Base-by-base conservation (phyloP, 495 filamentous ascomycete genomes). In the Hypoxylon perforatum region DNA sequence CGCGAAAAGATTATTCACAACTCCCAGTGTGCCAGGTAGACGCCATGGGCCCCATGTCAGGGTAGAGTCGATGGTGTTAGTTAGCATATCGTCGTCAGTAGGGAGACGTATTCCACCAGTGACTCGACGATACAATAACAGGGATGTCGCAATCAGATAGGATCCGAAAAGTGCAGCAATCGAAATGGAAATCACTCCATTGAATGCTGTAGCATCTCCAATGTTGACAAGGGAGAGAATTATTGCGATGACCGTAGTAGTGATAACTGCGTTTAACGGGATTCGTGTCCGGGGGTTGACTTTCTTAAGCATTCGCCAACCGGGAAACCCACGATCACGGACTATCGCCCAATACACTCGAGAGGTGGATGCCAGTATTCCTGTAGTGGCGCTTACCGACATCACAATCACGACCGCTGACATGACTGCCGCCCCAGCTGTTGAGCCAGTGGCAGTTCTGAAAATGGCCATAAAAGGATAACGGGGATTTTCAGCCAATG, bases 181-280 rank as follows among this genome's bases (percentile, higher is more conserved):
- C 9, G 73, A 75, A 4, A 85, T 72, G 35, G 78, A 80, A 10
- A 82, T 75, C 36, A 85, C 76, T 33, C 76, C 78, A 70, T 79
- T 80, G 71, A 85, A 85, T 6, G 80, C 84, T 0, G 77, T 76
- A 6, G 78, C 71, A 10, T 77, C 78, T 14, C 81, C 83, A 45
- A 85, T 78, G 69, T 82, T 82, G 73, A 85, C 79, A 19, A 84
- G 74, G n/a, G 77, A 76, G 10, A 83, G 73, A 36, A 82, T 59
- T 39, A 74, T 73, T 52, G 80, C 66, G 35, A 83, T 70, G 18
- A 72, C 53, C 15, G 73, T 71, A 22, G 77, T 74, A 22, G 78
- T 64, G 23, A 71, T 51, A 19, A 84, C 71, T 35, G 82, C 57
- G 61, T n/a, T n/a, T 76, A 65, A 9, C 78, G 49, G 35, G 80